These are phyloP conservation scores for Oxytropis ochrocephala DNA, from an alignment of 306 rosid genomes.

Conservation along the genomic window DNA sequence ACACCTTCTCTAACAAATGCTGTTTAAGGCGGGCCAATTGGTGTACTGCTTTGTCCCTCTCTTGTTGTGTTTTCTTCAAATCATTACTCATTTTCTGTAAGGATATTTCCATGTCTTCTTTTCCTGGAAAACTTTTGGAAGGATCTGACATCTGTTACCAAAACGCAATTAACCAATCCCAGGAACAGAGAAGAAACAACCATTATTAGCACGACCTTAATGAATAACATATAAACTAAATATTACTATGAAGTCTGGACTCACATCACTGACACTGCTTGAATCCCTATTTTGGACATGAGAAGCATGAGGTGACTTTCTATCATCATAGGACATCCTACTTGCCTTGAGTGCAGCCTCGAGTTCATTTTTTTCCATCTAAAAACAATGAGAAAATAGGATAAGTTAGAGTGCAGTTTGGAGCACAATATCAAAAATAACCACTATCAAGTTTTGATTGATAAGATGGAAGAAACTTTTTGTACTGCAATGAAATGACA, in stretches of 20 bases:
- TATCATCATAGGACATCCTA: slow-evolving; percentile 29
- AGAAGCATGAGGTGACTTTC: slow-evolving; percentile 34
- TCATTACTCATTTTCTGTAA: slow-evolving; percentile 56
- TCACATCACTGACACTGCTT: slow-evolving; percentile 49
- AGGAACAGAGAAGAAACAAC: background rate
- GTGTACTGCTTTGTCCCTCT: slow-evolving; percentile 76
- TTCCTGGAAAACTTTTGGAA: slow-evolving; percentile 54
- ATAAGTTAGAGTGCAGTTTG: slow-evolving; percentile 15
- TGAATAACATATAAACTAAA: background rate
- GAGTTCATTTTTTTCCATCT: slow-evolving; percentile 74
- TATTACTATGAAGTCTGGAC: slow-evolving; percentile 1
- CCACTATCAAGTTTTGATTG: background rate
- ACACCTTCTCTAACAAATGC: slow-evolving; percentile 92
- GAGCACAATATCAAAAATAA: background rate
- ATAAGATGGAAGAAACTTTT: background rate
- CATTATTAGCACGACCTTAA: slow-evolving; percentile 8
- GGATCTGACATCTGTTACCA: slow-evolving; percentile 41
- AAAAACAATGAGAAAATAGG: slow-evolving; percentile 14
- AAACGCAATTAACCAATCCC: slow-evolving; percentile 14
- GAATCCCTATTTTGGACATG: slow-evolving; percentile 39
- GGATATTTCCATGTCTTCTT: slow-evolving; percentile 74
- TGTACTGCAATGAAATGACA: background rate
- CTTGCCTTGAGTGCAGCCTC: slow-evolving; percentile 52
- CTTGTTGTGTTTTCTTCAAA: slow-evolving; percentile 57
- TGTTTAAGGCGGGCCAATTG: slow-evolving; percentile 89